phyloP scores from a whole-genome alignment of 2,329 filamentous ascomycete species.

The Chrysosporium keratinophilum region DNA sequence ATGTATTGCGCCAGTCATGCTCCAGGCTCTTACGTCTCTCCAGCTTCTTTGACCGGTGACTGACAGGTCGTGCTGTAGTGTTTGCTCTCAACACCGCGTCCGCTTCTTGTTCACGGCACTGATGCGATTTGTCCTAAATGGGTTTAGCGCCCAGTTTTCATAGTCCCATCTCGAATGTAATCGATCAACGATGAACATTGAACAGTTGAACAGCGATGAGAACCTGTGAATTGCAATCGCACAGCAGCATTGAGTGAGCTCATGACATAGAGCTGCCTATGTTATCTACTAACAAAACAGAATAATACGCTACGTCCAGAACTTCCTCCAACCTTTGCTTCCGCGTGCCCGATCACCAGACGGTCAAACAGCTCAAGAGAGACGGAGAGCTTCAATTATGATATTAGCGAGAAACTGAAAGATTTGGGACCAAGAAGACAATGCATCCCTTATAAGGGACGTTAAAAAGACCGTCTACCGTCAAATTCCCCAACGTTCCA shows the following conservation, averaged over 20 bases:
- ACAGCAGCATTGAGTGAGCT: no score
- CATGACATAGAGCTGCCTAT: no score
- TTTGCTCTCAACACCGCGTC: background rate
- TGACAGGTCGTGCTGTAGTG: background rate
- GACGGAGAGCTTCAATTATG: background rate
- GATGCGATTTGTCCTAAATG: slow-evolving; percentile 6
- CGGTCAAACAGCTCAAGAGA: no score
- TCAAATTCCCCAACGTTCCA: background rate
- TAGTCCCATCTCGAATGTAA: background rate
- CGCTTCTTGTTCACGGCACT: background rate
- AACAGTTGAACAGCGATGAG: no score
- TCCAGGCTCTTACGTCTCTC: background rate
- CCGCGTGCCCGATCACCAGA: no score
- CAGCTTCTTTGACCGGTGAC: background rate
- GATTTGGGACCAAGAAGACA: background rate
- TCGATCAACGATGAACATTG: background rate
- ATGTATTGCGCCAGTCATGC: background rate
- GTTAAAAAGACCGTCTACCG: background rate
- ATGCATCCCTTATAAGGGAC: background rate
- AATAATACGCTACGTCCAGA: no score
- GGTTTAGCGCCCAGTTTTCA: background rate
- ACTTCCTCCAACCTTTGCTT: no score
- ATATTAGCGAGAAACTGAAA: background rate
- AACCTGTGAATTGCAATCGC: no score
- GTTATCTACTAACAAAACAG: no score